Percentiles rank a stretch among this genome's conserved stretches.
Evolutionary conservation across 2,329 filamentous ascomycete genomes (phyloP).

Genomic region (Trichoderma citrinoviride): DNA sequence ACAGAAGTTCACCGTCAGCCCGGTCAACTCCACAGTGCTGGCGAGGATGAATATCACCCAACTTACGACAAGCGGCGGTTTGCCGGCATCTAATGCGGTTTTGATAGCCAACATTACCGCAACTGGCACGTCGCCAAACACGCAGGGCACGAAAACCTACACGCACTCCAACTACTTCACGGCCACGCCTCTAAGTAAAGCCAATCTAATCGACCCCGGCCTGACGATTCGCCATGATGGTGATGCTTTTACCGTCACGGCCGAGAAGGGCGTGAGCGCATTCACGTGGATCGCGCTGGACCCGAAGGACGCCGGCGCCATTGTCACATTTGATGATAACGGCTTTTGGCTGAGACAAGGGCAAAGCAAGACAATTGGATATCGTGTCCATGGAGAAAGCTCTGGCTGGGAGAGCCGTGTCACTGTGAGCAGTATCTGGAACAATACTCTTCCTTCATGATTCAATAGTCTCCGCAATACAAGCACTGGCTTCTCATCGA

Average conservation of each 20-base stretch:
- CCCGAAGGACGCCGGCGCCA: background rate
- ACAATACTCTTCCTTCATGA: slow-evolving; percentile 2
- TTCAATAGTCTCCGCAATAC: too few species aligned
- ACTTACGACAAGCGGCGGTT: background rate
- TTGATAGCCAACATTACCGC: slow-evolving; percentile 8
- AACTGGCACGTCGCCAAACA: background rate
- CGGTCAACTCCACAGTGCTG: slow-evolving; percentile 8
- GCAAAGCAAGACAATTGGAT: slow-evolving; percentile 1
- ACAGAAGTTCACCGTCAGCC: background rate
- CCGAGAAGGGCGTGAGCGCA: slow-evolving; percentile 6
- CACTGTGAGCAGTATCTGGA: slow-evolving; percentile 7
- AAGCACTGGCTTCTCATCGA: too few species aligned
- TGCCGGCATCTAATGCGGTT: background rate
- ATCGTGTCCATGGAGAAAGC: background rate
- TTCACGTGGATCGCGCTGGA: slow-evolving; percentile 8
- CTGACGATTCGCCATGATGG: background rate
- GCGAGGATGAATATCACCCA: background rate
- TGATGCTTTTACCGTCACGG: background rate
- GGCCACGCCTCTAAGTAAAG: slow-evolving; percentile 8
- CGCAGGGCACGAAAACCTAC: background rate
- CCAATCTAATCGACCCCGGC: background rate
- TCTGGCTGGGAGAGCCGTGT: slow-evolving; percentile 8
- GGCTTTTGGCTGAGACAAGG: slow-evolving; percentile 5
- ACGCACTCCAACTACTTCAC: slow-evolving; percentile 6
- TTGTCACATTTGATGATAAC: slow-evolving; percentile 10